These are phyloP conservation scores for Hymenoscyphus fraxineus DNA, from an alignment of 2,329 filamentous ascomycete genomes.

Conservation along the genomic window DNA sequence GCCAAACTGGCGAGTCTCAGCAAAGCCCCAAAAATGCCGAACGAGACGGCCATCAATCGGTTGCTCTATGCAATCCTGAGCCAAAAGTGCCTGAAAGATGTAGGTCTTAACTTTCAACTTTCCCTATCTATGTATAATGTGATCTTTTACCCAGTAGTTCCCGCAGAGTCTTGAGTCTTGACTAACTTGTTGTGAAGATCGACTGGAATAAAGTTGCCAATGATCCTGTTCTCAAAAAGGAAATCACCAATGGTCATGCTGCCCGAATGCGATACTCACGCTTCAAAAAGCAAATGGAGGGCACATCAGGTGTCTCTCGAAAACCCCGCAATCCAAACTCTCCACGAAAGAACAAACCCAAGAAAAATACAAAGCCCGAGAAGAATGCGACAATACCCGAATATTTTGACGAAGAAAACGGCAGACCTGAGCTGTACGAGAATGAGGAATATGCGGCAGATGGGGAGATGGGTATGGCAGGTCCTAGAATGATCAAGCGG, in stretches of 20 bases:
- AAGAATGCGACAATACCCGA: background rate
- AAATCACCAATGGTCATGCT: constrained; percentile 53
- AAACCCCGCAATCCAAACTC: constrained; percentile 19
- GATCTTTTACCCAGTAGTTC: background rate
- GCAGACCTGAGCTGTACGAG: constrained; percentile 5
- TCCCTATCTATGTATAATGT: background rate
- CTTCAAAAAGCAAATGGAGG: constrained; percentile 51
- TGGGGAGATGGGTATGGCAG: background rate
- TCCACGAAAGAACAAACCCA: constrained; percentile 20
- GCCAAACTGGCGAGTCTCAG: constrained; percentile 34
- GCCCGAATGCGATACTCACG: constrained; percentile 55
- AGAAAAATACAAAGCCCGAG: constrained; percentile 3
- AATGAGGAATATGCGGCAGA: background rate
- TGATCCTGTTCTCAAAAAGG: constrained; percentile 36
- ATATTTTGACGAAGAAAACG: background rate
- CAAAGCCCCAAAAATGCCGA: constrained; percentile 39
- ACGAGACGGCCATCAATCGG: constrained; percentile 46
- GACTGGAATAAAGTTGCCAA: constrained; percentile 50
- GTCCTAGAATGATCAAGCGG: constrained; percentile 2
- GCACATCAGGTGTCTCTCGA: constrained; percentile 29
- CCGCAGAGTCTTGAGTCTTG: background rate
- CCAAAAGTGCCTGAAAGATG: constrained; percentile 50
- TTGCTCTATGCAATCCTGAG: constrained; percentile 54
- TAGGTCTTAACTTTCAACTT: constrained; percentile 28
- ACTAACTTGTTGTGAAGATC: constrained; percentile 36